Evolutionary conservation across 345 rosid species (phyloP).

Genomic region (Citropsis articulata): DNA sequence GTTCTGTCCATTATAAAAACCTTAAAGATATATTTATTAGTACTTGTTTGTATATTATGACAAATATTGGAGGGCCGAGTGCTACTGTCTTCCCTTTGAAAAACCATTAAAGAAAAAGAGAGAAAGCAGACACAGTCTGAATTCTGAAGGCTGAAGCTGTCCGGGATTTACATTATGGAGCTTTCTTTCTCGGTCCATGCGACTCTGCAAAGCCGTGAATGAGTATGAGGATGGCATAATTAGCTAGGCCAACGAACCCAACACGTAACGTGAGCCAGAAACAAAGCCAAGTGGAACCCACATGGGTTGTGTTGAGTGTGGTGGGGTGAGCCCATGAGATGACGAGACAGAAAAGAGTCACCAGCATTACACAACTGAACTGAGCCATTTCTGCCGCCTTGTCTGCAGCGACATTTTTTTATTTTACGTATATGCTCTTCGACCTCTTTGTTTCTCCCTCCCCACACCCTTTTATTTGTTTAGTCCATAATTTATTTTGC

Average conservation of each 20-base stretch:
- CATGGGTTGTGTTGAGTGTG: background rate
- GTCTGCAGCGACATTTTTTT: background rate
- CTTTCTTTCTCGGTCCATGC: background rate
- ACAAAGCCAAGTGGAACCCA: conserved; percentile 1
- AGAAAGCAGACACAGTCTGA: too few species aligned
- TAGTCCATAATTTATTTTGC: background rate
- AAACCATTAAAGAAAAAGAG: too few species aligned
- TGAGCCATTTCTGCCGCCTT: background rate
- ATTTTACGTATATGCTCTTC: background rate
- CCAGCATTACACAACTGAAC: background rate
- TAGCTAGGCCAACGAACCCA: background rate
- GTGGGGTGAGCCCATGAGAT: background rate
- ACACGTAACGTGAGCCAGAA: background rate
- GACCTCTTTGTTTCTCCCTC: background rate
- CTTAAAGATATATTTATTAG: too few species aligned
- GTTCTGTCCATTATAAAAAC: too few species aligned
- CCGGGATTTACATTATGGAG: background rate
- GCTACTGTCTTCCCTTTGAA: too few species aligned
- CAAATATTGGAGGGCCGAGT: too few species aligned
- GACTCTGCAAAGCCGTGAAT: background rate
- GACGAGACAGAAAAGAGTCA: background rate
- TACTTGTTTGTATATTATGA: too few species aligned
- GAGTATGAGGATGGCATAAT: background rate
- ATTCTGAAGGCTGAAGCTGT: background rate
- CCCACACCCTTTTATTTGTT: background rate